Base-by-base conservation (phyloP, 176 grass and related monocot genomes). In the Oryza meridionalis region DNA sequence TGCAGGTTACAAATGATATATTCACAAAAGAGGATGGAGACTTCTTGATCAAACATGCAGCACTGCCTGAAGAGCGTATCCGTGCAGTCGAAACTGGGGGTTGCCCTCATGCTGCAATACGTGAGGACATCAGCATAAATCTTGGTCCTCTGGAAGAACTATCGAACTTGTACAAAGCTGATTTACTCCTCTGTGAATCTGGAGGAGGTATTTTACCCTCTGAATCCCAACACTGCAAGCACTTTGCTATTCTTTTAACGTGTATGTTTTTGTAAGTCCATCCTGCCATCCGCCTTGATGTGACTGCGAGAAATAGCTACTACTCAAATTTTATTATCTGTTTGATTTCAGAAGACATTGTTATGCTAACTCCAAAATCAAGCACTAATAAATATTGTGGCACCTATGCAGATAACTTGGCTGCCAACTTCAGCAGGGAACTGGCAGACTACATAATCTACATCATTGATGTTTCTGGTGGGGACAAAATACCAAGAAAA, bases 81-180 rank as follows among this genome's bases (percentile, higher is more conserved):
- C 91, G 88, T 32, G 93, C 93, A 21, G 93, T 99, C 0, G 96
- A 99, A 81, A 99, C 96, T 29, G 96, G 96, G 69, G 93, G 96
- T 16, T 98, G 96, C 29, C 96, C 96, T 32, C 96, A 94, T 64
- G 93, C 96, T 71, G 96, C 96, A 73, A 96, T 94, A 76, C 91
- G 96, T 4, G 96, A 98, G 88, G 96, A 98, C 73, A 98, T 98
- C 70, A 98, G 96, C 62, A 98, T 98, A 83, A 98, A 98, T 83
- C 88, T 98, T 1, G 93, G 93, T 49, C 96, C 96, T 78, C 75
- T 98, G 6, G 96, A 98, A 81, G 96, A 96, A 88, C 71, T 98
- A 59, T 98, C 93, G 1, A 96, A 94, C 71, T 86, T 96, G 44
- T 96, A 94, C 67, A 96, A 81, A 76, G 81, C 96, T 13, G 96